Evolutionary conservation across 495 filamentous ascomycete species (phyloP).

Genomic region (Xylaria sp.): DNA sequence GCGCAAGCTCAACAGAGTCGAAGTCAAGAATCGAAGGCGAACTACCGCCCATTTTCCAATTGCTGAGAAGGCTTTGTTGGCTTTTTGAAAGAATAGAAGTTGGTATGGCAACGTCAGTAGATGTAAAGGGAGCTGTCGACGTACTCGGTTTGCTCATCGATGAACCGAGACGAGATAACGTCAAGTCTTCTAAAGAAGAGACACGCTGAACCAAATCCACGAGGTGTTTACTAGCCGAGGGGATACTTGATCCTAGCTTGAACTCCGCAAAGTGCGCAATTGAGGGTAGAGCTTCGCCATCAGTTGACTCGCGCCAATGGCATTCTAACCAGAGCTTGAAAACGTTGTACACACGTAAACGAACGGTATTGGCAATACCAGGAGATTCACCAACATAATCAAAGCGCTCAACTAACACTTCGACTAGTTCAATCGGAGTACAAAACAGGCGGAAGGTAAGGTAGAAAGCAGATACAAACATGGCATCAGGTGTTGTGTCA

Average conservation of each 20-base stretch:
- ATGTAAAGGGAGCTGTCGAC: constrained; percentile 70
- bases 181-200: constrained; percentile 71
- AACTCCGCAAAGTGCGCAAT: constrained; percentile 81
- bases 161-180: constrained; percentile 87
- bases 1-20: constrained; percentile 88
- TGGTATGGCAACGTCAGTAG: constrained; percentile 74
- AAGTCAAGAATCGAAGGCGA: constrained; percentile 86
- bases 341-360: constrained; percentile 91
- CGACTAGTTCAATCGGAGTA: constrained; percentile 77
- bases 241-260: constrained; percentile 69
- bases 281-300: constrained; percentile 73
- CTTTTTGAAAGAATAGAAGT: constrained; percentile 74
- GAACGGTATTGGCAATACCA: constrained; percentile 76
- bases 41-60: constrained; percentile 74
- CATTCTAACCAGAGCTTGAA: constrained; percentile 98
- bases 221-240: constrained; percentile 79
- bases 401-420: constrained; percentile 85
- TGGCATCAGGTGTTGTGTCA: constrained; percentile 89
- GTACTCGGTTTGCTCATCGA: constrained; percentile 88
- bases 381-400: constrained; percentile 85
- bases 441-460: constrained; percentile 97
- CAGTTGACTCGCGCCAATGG: constrained; percentile 86
- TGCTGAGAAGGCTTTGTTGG: constrained; percentile 73
- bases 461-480: constrained; percentile 95
- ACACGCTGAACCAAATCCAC: constrained; percentile 82